phyloP scores from a whole-genome alignment of 2,329 filamentous ascomycete species.

The Pyricularia sp. region DNA sequence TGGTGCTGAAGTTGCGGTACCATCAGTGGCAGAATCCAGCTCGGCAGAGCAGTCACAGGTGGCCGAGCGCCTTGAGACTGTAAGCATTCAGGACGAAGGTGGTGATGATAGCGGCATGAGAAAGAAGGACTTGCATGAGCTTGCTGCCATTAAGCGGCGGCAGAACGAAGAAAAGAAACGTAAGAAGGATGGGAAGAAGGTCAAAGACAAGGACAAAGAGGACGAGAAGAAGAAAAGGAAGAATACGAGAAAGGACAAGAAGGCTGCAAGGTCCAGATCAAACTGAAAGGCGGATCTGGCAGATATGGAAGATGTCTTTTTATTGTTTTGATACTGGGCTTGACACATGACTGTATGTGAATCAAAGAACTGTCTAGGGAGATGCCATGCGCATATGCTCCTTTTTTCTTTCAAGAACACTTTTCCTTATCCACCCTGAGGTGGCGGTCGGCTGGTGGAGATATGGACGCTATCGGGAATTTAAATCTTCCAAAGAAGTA shows the following conservation, averaged over 20 bases:
- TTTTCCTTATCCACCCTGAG: too few species aligned
- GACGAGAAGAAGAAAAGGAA: background rate
- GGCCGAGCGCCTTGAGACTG: background rate
- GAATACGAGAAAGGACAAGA: background rate
- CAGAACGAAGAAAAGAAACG: background rate
- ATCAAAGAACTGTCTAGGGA: too few species aligned
- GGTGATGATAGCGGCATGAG: background rate
- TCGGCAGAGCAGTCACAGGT: background rate
- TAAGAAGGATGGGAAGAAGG: background rate
- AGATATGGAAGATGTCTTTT: background rate
- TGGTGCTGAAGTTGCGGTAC: background rate
- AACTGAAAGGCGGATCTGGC: background rate
- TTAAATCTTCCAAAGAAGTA: too few species aligned
- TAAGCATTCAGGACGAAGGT: background rate
- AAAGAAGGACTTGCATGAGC: background rate
- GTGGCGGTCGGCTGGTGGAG: too few species aligned
- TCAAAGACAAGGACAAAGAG: background rate
- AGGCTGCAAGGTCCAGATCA: background rate
- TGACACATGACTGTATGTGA: too few species aligned
- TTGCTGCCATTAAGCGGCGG: background rate
- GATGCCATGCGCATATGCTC: too few species aligned
- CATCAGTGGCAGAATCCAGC: background rate
- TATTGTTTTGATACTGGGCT: background rate
- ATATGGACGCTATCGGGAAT: too few species aligned
- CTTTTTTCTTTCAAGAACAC: too few species aligned